Base-by-base conservation (phyloP, 2,329 filamentous ascomycete genomes). In the Botrytis cinerea region DNA sequence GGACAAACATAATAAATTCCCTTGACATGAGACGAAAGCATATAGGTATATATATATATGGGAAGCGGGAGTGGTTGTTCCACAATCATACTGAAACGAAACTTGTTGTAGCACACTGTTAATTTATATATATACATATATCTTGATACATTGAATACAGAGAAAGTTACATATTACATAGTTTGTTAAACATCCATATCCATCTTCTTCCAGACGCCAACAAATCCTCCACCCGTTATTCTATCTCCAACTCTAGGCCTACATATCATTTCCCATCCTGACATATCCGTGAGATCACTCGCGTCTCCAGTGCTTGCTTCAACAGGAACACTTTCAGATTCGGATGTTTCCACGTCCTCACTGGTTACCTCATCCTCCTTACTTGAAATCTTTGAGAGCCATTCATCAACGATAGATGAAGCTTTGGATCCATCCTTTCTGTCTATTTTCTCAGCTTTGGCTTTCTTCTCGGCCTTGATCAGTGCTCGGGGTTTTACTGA, bases 211-310 rank as follows among this genome's bases (percentile, higher is more conserved):
- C 78, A 88, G 46, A 87, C 77, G 2, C 83, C 86, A 68, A 88
- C 80, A 75, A 88, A 88, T 4, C 86, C 86, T 61, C 86, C 86
- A 20, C 85, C 86, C 12, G 82, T 79, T 59, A 85, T 82, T 67
- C 82, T 80, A 14, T 82, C 75, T 14, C 86, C 86, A 71, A 86
- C 85, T 75, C 85, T 86, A 3, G 86, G 86, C 72, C 86, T 82
- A 75, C 86, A 87, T n/a, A 88, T 81, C 76, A 87, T 82, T 54
- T 85, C 83, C 74, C 80, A 82, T 6, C 83, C 81, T 32, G 77
- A 69, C 4, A 76, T 74, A 32, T 73, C 73, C 2, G 14, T 40
- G 4, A 2, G 10, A 54, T 40, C 14, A 18, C 20, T 9, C 12
- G 14, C 54, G 46, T 73, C 59, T 35, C 35, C 32, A 45, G 48